Evolutionary conservation across 192 early-diverging fungal species (phyloP).

Genomic region (Coemansia nantahalensis): DNA sequence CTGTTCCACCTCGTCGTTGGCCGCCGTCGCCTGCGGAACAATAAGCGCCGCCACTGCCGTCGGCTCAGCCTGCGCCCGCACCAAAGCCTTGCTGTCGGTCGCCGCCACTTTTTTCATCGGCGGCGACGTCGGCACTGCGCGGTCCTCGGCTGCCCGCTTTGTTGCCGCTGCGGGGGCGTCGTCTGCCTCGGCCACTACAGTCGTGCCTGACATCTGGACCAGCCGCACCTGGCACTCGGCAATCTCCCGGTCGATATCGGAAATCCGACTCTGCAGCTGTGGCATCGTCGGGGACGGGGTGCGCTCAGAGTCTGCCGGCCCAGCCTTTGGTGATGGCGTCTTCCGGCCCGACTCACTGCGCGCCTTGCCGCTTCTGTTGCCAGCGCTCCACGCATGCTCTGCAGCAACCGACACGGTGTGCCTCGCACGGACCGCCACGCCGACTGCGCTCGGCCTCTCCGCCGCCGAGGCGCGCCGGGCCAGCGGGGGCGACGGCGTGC

Average conservation of each 20-base stretch:
- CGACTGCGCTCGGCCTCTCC: too few relatives aligned
- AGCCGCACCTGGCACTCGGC: slow-evolving; percentile 32
- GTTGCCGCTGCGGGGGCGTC: background rate
- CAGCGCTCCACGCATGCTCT: too few relatives aligned
- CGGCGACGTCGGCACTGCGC: slow-evolving; percentile 28
- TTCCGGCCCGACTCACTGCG: background rate
- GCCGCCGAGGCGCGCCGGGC: too few relatives aligned
- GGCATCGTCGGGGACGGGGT: background rate
- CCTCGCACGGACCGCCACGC: too few relatives aligned
- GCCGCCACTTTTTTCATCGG: slow-evolving; percentile 1
- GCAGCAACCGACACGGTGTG: too few relatives aligned
- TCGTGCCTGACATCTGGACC: slow-evolving; percentile 15
- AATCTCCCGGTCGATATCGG: slow-evolving; percentile 41
- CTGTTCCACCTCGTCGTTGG: background rate
- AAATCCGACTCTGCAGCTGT: slow-evolving; percentile 26
- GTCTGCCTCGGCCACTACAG: background rate
- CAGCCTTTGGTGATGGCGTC: slow-evolving; percentile 9
- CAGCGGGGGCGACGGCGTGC: too few relatives aligned
- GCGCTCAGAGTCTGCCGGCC: background rate
- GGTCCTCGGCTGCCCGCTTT: slow-evolving; percentile 11
- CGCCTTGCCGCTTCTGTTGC: too few relatives aligned
- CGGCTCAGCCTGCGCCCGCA: background rate
- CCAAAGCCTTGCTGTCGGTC: background rate
- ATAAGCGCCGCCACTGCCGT: slow-evolving; percentile 2
- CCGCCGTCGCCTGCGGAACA: slow-evolving; percentile 10